Conservation (phyloP, 306 rosid genomes). For the Quercus wislizeni region DNA sequence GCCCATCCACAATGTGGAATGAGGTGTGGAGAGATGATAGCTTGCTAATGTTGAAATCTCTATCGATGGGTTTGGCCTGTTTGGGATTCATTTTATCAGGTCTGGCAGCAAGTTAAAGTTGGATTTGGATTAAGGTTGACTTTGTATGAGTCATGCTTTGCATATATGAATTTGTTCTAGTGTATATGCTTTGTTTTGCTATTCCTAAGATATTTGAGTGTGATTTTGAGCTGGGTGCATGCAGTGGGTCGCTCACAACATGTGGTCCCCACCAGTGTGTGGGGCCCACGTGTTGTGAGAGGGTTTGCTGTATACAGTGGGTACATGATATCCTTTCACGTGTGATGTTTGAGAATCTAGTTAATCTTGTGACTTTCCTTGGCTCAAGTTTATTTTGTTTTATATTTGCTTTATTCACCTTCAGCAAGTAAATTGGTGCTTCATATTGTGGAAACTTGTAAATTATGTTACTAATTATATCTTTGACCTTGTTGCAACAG, state of each 20-base stretch:
- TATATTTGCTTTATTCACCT: background rate
- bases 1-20: background rate
- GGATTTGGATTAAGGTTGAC: background rate
- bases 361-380: background rate
- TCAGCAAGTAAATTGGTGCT: background rate
- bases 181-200: no score
- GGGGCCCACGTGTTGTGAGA: no score
- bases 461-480: background rate
- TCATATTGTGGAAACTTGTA: background rate
- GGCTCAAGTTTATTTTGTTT: background rate
- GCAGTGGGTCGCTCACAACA: no score
- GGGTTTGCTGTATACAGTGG: background rate
- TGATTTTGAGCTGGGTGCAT: no score
- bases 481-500: constrained; percentile 39
- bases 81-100: background rate
- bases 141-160: background rate
- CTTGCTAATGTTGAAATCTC: background rate
- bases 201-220: no score
- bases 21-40: background rate
- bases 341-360: background rate
- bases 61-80: background rate
- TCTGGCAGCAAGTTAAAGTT: background rate
- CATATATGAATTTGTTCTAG: no score
- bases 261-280: no score
- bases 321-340: no score